phyloP scores from a whole-genome alignment of 345 rosid genomes.

The Eucalyptus melliodora region DNA sequence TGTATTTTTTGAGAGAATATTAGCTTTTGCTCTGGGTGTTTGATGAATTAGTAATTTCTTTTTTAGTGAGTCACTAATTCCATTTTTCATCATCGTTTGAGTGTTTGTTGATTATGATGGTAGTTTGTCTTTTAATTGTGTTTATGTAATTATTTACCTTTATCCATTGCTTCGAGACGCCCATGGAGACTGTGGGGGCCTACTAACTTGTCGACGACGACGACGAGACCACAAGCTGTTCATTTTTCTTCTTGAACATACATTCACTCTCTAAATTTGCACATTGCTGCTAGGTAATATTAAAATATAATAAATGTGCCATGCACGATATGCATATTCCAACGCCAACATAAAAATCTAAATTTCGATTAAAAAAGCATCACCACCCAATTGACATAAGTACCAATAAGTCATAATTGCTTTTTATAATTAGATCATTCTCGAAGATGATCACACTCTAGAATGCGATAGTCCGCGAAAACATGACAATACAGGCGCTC shows the following conservation, averaged over 20 bases:
- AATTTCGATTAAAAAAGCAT: no score
- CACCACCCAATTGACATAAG: no score
- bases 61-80: background rate
- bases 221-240: conserved; percentile 25
- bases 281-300: background rate
- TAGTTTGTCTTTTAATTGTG: background rate
- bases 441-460: background rate
- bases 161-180: background rate
- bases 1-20: no score
- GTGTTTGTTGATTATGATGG: background rate
- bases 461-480: background rate
- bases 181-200: conserved; percentile 23
- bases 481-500: background rate
- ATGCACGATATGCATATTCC: no score
- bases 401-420: no score
- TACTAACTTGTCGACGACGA: conserved; percentile 18
- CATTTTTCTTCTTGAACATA: background rate
- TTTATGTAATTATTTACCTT: background rate
- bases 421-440: no score
- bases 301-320: no score
- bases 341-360: no score
- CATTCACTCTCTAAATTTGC: background rate
- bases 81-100: no score
- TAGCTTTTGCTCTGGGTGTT: background rate
- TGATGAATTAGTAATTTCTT: background rate